phyloP scores from a whole-genome alignment of 805 yeast genomes.

The Phaffomyces antillensis region DNA sequence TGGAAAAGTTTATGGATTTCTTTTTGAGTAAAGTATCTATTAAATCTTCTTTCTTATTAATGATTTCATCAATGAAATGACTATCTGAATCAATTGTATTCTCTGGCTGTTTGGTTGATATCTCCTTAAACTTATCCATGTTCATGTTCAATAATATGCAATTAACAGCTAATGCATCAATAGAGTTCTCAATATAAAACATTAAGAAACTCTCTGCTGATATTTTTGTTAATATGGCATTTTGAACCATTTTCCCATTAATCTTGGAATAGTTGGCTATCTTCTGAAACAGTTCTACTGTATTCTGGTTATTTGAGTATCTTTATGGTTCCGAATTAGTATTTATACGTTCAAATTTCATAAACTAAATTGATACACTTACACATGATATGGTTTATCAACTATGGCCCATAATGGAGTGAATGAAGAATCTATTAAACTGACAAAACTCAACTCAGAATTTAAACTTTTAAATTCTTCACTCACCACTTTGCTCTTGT shows the following conservation, averaged over 20 bases:
- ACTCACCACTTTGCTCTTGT: constrained; percentile 20
- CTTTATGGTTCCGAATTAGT: neutral
- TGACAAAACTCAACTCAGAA: constrained; percentile 7
- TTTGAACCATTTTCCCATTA: constrained; percentile 5
- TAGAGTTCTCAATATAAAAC: constrained; percentile 15
- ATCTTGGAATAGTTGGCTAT: constrained; percentile 14
- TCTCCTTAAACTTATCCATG: constrained; percentile 5
- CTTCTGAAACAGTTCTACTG: constrained; percentile 9
- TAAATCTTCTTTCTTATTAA: constrained; percentile 16
- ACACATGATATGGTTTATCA: constrained; percentile 23
- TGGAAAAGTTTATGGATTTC: constrained; percentile 9
- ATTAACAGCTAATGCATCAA: constrained; percentile 8
- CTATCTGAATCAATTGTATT: neutral
- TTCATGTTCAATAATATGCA: constrained; percentile 16
- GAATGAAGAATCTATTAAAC: constrained; percentile 14
- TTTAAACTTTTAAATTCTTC: constrained; percentile 10
- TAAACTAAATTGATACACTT: constrained; percentile 3
- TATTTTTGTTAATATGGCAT: constrained; percentile 12
- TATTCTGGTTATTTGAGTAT: constrained; percentile 9
- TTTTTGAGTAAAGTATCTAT: constrained; percentile 18
- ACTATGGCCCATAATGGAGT: constrained; percentile 23
- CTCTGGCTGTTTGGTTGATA: constrained; percentile 3
- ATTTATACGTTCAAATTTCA: too few species aligned
- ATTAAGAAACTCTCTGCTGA: constrained; percentile 10
- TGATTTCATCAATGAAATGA: constrained; percentile 17